These are phyloP conservation scores for Rhynchospora pubera DNA, from an alignment of 176 grass and related monocot genomes.

Conservation along the genomic window DNA sequence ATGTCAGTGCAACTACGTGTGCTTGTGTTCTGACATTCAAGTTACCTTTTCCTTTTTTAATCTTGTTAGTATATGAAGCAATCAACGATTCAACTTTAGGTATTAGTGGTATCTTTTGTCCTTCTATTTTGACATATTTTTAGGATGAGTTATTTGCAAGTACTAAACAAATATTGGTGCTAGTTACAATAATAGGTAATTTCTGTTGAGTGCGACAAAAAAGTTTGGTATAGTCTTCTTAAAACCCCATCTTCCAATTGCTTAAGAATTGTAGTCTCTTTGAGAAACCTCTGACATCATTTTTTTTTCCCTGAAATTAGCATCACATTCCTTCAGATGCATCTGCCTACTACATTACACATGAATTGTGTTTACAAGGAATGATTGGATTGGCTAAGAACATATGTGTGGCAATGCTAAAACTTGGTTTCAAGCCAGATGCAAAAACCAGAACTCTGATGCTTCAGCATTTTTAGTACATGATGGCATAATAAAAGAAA, in stretches of 20 bases:
- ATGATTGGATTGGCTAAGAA: conserved; percentile 49
- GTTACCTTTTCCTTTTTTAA: background rate
- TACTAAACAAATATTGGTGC: background rate
- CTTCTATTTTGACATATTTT: background rate
- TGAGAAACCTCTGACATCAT: background rate
- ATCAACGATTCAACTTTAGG: background rate
- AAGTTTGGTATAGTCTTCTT: background rate
- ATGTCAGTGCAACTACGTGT: background rate
- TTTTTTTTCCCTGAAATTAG: background rate
- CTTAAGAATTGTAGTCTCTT: background rate
- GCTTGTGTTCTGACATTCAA: background rate
- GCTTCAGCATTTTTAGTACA: conserved; percentile 47
- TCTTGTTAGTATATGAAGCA: background rate
- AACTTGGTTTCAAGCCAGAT: conserved; percentile 57
- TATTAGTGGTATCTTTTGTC: background rate
- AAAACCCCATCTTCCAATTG: background rate
- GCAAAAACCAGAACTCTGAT: conserved; percentile 67
- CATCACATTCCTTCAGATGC: conserved; percentile 48
- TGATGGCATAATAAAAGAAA: background rate
- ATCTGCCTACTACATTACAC: conserved; percentile 72
- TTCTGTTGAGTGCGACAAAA: background rate
- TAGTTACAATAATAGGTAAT: background rate
- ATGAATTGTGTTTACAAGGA: conserved; percentile 65
- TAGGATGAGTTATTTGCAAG: background rate
- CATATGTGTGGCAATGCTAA: conserved; percentile 50